Base-by-base conservation (phyloP, 371 early-diverging fungal genomes). In the Nematocida sp. region DNA sequence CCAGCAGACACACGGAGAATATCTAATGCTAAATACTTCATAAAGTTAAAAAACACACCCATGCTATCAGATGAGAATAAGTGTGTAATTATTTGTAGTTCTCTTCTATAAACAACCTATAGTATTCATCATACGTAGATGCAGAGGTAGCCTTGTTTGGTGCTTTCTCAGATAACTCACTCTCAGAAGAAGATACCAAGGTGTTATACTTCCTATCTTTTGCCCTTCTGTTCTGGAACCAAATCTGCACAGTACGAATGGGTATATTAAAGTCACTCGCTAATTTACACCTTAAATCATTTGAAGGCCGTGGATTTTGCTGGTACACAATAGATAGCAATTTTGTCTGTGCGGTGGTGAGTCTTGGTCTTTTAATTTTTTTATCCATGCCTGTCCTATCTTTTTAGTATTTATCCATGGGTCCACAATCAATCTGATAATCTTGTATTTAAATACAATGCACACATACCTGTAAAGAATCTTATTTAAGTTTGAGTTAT, bases 181-280 rank as follows among this genome's bases (percentile, higher is more conserved):
- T 13, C 44, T 66, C 45, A 18, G 15, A n/a, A 33, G 33, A 33
- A 33, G 33, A 33, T 33, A 33, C 33, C 33, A 33, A 33, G 33
- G 33, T 25, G 11, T 13, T 42, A 11, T 56, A 11, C 23, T 25
- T 75, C 66, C 67, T 75, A 20, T 83, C 81, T 70, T 83, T 84
- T 11, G 86, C 84, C 18, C 86, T 46, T 52, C 73, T 85, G 71
- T 86, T 86, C 73, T 86, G 86, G 57, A 86, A 86, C 86, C 86
- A 86, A n/a, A 84, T 84, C 64, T 84, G 75, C 18, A 86, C 81
- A 42, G 82, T 86, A 2, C 72, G 13, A 13, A 62, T 61, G 7
- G 84, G 72, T 39, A 86, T 70, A 25, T 64, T 42, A 40, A 85
- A 78, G 44, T 78, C 80, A 13, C 71, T 70, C 5, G 80, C 11